Evolutionary conservation across 2,329 filamentous ascomycete species (phyloP), one percentile per base, ranked within the genome.

Genomic region (Ophiocordyceps camponoti-floridani): DNA sequence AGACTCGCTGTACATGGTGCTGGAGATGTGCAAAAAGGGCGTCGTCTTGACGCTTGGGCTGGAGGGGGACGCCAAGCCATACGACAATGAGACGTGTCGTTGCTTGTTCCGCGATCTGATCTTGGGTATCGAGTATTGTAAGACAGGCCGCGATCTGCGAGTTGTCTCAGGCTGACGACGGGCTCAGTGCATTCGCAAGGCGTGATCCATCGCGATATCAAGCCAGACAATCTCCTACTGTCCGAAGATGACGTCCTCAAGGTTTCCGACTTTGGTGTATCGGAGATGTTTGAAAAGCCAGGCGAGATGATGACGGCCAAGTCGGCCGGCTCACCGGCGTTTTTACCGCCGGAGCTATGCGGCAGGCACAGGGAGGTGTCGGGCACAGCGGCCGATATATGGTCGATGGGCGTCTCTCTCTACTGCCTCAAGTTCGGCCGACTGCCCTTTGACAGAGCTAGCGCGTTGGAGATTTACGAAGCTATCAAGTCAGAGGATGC

Each of bases 21-120:
- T 98, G 61, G 91, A 98, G 61, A 94, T 95, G 85, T 98, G 91
- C 67, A 91, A 94, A 57, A 95, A 95, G 60, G 91, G 91, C 1
- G 89, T 95, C 19, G 77, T 95, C 44, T 96, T 96, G 88, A 89
- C 88, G 56, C 85, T 98, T 45, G 86, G 85, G 3, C 66, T 96
- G n/a, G 82, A 84, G 47, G 82, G 94, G 54, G 70, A 73, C 46
- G 84, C 86, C 16, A 77, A 82, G 48, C 88, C 91, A 0, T 95
- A 95, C 59, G 71, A 77, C 27, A 76, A 83, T 49, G 86, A 95
- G 54, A 72, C 72, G 44, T 95, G 88, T 57, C 77, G 91, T 43
- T 82, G 76, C 56, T 96, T 86, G 85, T 96, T 98, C 57, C 81
- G 91, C 43, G 89, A 98, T 62, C 71, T 98, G 62, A 86, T 96